Base-by-base conservation (phyloP, 306 rosid genomes). In the Lablab purpureus region DNA sequence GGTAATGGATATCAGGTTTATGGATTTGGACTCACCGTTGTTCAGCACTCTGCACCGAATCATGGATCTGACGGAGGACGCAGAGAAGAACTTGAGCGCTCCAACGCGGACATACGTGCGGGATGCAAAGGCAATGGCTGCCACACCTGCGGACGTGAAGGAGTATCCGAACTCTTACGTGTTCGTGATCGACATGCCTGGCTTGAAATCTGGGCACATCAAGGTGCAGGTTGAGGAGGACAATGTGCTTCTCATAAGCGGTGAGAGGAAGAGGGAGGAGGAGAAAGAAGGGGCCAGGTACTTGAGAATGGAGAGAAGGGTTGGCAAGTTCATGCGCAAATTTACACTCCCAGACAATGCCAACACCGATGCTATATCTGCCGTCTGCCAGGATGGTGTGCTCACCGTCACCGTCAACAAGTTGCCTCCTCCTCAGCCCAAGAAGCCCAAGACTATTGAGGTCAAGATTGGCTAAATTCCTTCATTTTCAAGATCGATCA, bases 341-440 rank as follows among this genome's bases (percentile, higher is more conserved):
- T 95, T 95, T 52, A 87, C 73, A 54, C 78, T 95, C 25, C 99
- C 99, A 15, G 98, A 95, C 64, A 95, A 95, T 79, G 98, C 94
- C 0, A 86, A 95, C 19, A 74, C 68, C 0, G 91, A 95, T 0
- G 78, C 89, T 1, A 77, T 95, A 8, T 88, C 98, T 2, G 99
- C 99, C 0, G 77, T 85, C 3, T 91, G 93, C 59, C 96, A 88
- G 45, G 98, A 93, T 6, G 99, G 99, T 1, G 99, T 95, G 40
- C 88, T 95, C 4, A 91, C 86, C 27, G 99, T 95, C 2, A 87
- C 93, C 0, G 91, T 95, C 5, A 46, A 89, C 58, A 95, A 95
- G 85, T 78, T 93, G 78, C 98, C 97, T 1, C 99, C 99, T 2
- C 98, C 99, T 34, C 87, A 91, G 86, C 99, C 99, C 3, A 94